phyloP scores from a whole-genome alignment of 257 asterid species.

The Verbascum thapsus region DNA sequence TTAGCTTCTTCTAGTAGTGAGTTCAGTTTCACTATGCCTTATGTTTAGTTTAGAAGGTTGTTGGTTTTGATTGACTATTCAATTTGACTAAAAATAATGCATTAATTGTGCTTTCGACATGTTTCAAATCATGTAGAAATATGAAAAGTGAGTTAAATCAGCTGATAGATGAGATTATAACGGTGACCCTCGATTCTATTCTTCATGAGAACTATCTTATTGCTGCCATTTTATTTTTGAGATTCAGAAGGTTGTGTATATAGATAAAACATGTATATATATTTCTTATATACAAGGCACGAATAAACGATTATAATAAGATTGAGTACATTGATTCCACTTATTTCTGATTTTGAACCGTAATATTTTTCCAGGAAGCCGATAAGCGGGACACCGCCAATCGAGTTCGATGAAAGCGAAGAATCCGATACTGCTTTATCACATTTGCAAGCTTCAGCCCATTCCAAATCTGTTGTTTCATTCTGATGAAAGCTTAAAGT shows the following conservation, averaged over 20 bases:
- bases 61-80: constrained; percentile 12
- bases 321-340: background rate
- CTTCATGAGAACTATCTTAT: no score
- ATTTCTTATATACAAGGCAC: no score
- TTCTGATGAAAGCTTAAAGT: constrained; percentile 37
- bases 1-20: background rate
- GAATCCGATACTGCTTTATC: constrained; percentile 64
- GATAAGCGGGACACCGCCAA: constrained; percentile 32
- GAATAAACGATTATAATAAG: background rate
- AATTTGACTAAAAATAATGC: no score
- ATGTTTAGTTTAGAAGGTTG: background rate
- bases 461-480: constrained; percentile 43
- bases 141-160: background rate
- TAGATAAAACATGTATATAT: no score
- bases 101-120: no score
- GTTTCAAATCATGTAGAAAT: no score
- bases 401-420: constrained; percentile 46
- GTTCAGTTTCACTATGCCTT: constrained; percentile 4
- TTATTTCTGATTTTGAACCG: background rate
- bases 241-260: no score
- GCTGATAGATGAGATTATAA: background rate
- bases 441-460: constrained; percentile 45
- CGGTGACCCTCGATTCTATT: no score
- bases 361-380: constrained; percentile 45
- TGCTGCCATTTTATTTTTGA: no score